Evolutionary conservation across 208 protist genomes (phyloP), one percentile per base, ranked within the genome.

Genomic region (Trypanosoma boissoni): DNA sequence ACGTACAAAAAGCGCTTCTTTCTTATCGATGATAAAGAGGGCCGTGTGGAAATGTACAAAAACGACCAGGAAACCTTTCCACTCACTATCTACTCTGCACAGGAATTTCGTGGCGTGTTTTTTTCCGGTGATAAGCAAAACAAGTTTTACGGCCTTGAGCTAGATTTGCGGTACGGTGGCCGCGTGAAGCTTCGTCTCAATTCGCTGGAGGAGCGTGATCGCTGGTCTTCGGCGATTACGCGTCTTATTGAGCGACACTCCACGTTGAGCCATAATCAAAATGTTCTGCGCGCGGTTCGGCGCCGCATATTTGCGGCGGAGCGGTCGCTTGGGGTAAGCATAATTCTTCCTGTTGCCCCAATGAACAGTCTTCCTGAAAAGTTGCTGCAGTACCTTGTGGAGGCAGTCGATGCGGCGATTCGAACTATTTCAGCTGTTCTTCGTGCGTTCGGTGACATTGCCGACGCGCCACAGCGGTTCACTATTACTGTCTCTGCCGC

Each of bases 1-100:
- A 69, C 55, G 24, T 95, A 85, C 73, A 91, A 89, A 51, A 92
- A 91, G 52, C 74, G 80, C 9, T 95, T 90, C 60, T 90, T 76
- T 78, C 80, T 95, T 3, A 78, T 92, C 18, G 78, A 88, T 66
- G 68, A 76, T 31, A 42, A 49, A 14, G 65, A 78, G 14, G 52
- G 65, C 3, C 49, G 72, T 32, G 62, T 95, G 7, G 81, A 90
- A 62, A 60, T 92, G 43, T 95, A 91, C 73, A 88, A 87, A 54
- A 92, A 95, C 71, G 88, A 95, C 54, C 85, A 92, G 60, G 71
- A 73, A 8, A 70, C 78, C 42, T 60, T 80, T 28, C 76, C 83
- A n/a, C 61, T 68, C 52, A 50, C 74, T 7, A 72, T 68, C 8
- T 72, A 85, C 44, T 51, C 57, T 14, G 78, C 78, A 2, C 67